phyloP scores from a whole-genome alignment of 441 rosid genomes.

The Gossypium schwendimanii region DNA sequence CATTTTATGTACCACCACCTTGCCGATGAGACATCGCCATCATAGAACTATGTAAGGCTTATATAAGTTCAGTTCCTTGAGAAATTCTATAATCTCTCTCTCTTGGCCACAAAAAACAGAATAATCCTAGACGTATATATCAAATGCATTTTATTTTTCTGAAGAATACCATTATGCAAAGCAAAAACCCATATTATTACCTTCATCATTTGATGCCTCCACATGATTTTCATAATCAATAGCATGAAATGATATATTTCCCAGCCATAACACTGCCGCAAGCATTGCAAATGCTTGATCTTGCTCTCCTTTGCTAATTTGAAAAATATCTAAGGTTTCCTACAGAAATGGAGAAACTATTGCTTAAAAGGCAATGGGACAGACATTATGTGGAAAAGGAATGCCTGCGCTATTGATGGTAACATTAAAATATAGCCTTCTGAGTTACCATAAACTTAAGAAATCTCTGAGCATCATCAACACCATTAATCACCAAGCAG shows the following conservation, averaged over 20 bases:
- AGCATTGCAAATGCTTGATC: conserved; percentile 71
- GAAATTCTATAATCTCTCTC: not conserved
- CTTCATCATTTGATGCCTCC: conserved; percentile 74
- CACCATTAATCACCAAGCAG: conserved; percentile 65
- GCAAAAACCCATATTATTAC: conserved; percentile 28
- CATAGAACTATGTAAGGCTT: not conserved
- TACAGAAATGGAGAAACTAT: conserved; percentile 28
- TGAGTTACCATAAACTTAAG: conserved; percentile 60
- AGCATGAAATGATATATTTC: conserved; percentile 71
- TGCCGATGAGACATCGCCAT: not conserved
- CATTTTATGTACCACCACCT: not conserved
- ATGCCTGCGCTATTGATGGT: not conserved
- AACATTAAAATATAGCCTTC: conserved; percentile 6
- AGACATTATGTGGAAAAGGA: conserved; percentile 11
- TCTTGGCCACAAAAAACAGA: not conserved
- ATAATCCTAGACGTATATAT: not conserved
- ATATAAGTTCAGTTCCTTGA: not conserved
- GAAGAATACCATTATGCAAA: conserved; percentile 3
- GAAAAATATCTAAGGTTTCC: conserved; percentile 74
- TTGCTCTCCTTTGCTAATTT: conserved; percentile 63
- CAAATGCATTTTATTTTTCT: not conserved
- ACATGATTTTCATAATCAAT: conserved; percentile 74
- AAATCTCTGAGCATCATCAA: conserved; percentile 70
- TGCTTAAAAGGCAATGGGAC: conserved; percentile 3
- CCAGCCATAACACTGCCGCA: conserved; percentile 85